These are phyloP conservation scores for Phyllosticta citrichinensis DNA, from an alignment of 2,329 filamentous ascomycete genomes.

Conservation along the genomic window DNA sequence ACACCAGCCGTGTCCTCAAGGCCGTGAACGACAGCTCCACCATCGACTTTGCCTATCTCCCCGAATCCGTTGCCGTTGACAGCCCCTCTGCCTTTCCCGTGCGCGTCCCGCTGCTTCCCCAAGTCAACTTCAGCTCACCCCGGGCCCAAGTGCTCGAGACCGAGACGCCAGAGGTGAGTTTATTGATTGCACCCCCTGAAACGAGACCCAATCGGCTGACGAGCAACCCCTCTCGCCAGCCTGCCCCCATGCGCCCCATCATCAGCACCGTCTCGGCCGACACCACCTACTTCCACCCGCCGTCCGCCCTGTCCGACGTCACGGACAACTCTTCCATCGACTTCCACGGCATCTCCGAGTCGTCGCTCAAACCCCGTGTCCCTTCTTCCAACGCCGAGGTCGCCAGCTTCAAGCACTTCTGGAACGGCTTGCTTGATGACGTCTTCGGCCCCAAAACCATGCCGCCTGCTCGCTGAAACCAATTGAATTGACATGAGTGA, in stretches of 20 bases:
- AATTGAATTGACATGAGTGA: background rate
- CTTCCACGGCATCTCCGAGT: slow-evolving; percentile 34
- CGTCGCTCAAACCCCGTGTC: background rate
- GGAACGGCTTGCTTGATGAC: slow-evolving; percentile 39
- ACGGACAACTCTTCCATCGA: slow-evolving; percentile 31
- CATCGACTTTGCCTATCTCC: slow-evolving; percentile 54
- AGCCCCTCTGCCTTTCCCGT: slow-evolving; percentile 32
- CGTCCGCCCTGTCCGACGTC: slow-evolving; percentile 46
- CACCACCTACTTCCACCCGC: slow-evolving; percentile 36
- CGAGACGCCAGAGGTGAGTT: background rate
- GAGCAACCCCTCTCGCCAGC: background rate
- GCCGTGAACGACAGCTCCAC: slow-evolving; percentile 48
- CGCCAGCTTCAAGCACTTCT: slow-evolving; percentile 1
- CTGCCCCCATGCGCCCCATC: slow-evolving; percentile 43
- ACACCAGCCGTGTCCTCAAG: slow-evolving; percentile 49
- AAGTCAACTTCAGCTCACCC: slow-evolving; percentile 3
- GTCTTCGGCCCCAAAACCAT: slow-evolving; percentile 29
- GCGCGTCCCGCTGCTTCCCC: slow-evolving; percentile 41
- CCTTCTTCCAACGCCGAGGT: background rate
- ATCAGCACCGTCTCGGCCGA: slow-evolving; percentile 45
- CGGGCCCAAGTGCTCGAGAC: background rate
- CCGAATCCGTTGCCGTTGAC: slow-evolving; percentile 41
- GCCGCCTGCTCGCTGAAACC: background rate
- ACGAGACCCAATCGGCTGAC: slow-evolving; percentile 3
- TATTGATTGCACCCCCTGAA: background rate